Evolutionary conservation across 345 rosid species (phyloP), one percentile per base, ranked within the genome.

Genomic region (Populus tremula): DNA sequence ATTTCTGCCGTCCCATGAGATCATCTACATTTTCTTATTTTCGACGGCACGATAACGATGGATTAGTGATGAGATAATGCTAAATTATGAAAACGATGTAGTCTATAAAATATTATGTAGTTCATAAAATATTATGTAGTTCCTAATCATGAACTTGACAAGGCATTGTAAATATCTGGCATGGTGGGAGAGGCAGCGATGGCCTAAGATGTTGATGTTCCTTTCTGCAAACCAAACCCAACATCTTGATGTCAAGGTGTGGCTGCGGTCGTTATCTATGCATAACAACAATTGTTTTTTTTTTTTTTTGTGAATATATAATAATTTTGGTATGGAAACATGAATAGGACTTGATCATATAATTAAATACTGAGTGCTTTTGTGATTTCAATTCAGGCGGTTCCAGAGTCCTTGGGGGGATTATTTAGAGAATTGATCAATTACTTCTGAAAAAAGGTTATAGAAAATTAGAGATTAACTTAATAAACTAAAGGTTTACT

Each of bases 41-140:
- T 80, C 73, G 84, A 88, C 88, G 86, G 93, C 88, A 86, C 81
- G 86, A 87, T 78, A 78, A 85, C 79, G 82, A 84, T 77, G 76
- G 35, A 43, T 43, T 33, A 14, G 35, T 63, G 72, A 73, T 23
- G 50, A 69, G 62, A 45, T 49, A 61, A 72, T 56, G 77, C 49
- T 68, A 70, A 1, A 27, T 21, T 10, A 17, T 50, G 43, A 29
- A 72, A 71, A 65, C 20, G 36, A 14, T 41, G 47, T n/a, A 23
- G 63, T 1, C 0, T 6, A 23, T 56, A 25, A n/a, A 54, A 59
- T 59, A 16, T 53, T 23, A 75, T 5, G 27, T 20, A 23, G 63
- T 1, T 1, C 2, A 23, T 56, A 25, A n/a, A 54, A 59, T 59
- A 16, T 53, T 23, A 75, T 5, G 27, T 20, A 17, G 27, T 63